phyloP scores from a whole-genome alignment of 2,329 filamentous ascomycete genomes.

The Colletotrichum zoysiae region DNA sequence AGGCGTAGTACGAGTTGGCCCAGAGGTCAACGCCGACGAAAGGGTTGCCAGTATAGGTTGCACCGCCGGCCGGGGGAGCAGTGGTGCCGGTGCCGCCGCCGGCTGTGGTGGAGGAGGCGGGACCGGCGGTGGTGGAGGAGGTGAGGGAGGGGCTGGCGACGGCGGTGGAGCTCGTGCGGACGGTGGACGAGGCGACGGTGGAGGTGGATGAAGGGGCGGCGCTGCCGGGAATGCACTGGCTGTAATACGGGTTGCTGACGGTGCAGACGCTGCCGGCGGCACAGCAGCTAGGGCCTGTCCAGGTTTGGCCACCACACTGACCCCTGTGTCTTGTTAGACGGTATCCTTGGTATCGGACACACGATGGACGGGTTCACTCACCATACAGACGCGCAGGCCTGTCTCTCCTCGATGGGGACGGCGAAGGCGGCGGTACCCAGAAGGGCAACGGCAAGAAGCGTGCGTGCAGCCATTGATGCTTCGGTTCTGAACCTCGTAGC shows the following conservation, averaged over 20 bases:
- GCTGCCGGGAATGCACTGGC: slow-evolving; percentile 50
- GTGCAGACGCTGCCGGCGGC: slow-evolving; percentile 54
- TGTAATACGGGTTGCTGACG: slow-evolving; percentile 54
- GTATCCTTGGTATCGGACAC: neutral
- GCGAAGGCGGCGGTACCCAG: slow-evolving; percentile 51
- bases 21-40: slow-evolving; percentile 63
- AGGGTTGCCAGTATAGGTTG: slow-evolving; percentile 66
- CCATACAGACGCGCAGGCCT: slow-evolving; percentile 53
- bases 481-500: slow-evolving; percentile 9
- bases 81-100: slow-evolving; percentile 39
- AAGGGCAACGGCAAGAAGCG: slow-evolving; percentile 37
- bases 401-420: slow-evolving; percentile 57
- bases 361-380: slow-evolving; percentile 43
- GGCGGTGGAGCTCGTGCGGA: slow-evolving; percentile 43
- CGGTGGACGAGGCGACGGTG: slow-evolving; percentile 28
- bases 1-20: slow-evolving; percentile 68
- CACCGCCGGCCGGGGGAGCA: slow-evolving; percentile 51
- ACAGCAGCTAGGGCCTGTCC: slow-evolving; percentile 60
- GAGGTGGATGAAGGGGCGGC: slow-evolving; percentile 42
- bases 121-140: slow-evolving; percentile 51
- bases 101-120: slow-evolving; percentile 44
- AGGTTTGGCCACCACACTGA: slow-evolving; percentile 62
- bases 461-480: slow-evolving; percentile 37
- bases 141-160: slow-evolving; percentile 52
- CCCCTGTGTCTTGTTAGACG: slow-evolving; percentile 43